Evolutionary conservation across 192 early-diverging fungal species (phyloP).

Genomic region (Rhizophagus sp.): DNA sequence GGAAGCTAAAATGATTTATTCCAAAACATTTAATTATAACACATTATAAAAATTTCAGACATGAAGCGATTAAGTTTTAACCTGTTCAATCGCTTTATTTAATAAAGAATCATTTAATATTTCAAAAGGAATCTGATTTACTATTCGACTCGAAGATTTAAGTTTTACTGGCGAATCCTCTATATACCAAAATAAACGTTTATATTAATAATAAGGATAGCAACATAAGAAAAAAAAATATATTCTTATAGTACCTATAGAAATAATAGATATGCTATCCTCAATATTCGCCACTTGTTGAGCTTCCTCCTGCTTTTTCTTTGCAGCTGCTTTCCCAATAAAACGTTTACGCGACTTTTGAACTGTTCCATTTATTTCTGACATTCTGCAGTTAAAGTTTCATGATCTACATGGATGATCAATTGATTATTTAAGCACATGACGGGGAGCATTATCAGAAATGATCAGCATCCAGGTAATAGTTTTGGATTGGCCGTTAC

Average conservation of each 20-base stretch:
- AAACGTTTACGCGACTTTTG: not conserved
- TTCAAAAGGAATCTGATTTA: slow-evolving; percentile 81
- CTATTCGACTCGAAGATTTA: slow-evolving; percentile 38
- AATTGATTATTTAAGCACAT: no score
- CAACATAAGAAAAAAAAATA: not conserved
- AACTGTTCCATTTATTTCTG: no score
- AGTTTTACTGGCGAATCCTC: not conserved
- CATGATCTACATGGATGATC: no score
- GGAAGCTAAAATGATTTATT: slow-evolving; percentile 58
- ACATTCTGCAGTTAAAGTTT: no score
- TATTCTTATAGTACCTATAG: not conserved
- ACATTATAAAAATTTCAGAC: not conserved
- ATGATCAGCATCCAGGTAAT: no score
- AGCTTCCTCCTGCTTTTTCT: not conserved
- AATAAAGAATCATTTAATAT: slow-evolving; percentile 80
- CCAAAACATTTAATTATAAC: slow-evolving; percentile 24
- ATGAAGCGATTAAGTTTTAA: slow-evolving; percentile 33
- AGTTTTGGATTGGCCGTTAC: no score
- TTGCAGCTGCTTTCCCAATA: not conserved
- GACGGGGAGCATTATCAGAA: no score
- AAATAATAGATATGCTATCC: not conserved
- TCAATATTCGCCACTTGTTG: not conserved
- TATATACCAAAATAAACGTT: not conserved
- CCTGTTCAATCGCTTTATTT: slow-evolving; percentile 80
- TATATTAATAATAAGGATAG: not conserved